A percentile compares a stretch with the other conserved stretches of the same genome.
These are phyloP conservation scores for Nicotiana paniculata DNA, from an alignment of 257 asterid species.

Conservation along the genomic window DNA sequence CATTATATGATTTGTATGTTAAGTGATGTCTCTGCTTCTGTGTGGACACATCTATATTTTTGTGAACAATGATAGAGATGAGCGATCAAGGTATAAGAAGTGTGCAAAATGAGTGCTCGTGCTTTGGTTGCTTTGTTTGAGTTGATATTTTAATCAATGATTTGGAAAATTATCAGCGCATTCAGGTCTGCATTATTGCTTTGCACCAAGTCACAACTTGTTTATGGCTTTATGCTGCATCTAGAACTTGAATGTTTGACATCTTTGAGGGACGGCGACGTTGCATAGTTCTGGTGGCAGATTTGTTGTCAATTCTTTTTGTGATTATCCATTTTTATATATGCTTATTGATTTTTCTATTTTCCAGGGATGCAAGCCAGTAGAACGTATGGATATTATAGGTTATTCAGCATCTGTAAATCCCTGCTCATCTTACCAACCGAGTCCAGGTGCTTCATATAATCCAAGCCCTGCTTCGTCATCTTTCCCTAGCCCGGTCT, in stretches of 20 bases:
- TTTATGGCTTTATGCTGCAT: neutral
- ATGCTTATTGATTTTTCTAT: conserved; percentile 11
- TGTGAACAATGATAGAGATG: neutral
- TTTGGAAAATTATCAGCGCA: neutral
- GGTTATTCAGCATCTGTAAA: conserved; percentile 61
- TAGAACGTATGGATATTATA: conserved; percentile 51
- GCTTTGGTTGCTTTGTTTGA: neutral
- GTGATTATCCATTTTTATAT: neutral
- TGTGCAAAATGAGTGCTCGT: neutral
- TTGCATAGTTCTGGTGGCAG: neutral
- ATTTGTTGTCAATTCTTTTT: neutral
- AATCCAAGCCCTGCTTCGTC: conserved; percentile 88
- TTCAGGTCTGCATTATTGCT: neutral
- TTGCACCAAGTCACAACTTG: neutral
- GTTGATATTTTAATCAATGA: neutral
- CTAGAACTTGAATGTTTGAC: neutral
- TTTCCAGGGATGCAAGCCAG: conserved; percentile 88
- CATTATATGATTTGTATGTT: neutral
- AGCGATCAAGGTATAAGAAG: neutral
- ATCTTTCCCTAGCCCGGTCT: conserved; percentile 70
- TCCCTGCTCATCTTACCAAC: conserved; percentile 80
- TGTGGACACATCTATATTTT: neutral
- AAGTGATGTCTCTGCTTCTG: neutral
- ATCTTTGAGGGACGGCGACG: neutral
- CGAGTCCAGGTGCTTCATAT: conserved; percentile 73